Base-by-base conservation (phyloP, 2,329 filamentous ascomycete genomes). In the Fonsecaea pedrosoi region DNA sequence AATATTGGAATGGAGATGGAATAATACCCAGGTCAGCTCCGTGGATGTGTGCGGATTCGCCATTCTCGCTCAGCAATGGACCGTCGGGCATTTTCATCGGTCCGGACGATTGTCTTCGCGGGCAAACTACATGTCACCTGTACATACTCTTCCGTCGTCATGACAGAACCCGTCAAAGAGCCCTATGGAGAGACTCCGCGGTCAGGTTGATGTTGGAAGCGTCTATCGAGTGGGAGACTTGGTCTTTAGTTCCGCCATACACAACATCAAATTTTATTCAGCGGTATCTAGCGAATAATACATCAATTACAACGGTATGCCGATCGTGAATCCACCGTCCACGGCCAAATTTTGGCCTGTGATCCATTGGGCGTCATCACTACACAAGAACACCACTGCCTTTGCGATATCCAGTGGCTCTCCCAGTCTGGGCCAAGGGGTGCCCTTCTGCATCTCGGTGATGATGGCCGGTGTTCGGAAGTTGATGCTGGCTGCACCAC, bases 321-420 rank as follows among this genome's bases (percentile, higher is more conserved):
- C 62, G 10, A 64, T 53, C 10, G 59, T 62, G 53, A 79, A 83
- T 1, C 82, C 81, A 5, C 82, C 81, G 76, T 83, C 82, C 21
- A 83, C 80, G 4, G 80, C 75, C 58, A 82, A 63, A 18, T 75
- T 76, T 35, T 79, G 73, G 0, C 81, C 82, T 12, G 81, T 83
- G 30, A 83, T 73, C 77, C 78, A 83, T 38, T 71, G 73, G 2
- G 79, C 80, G 69, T 83, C 82, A 45, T 82, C 81, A 61, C 79
- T 82, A 1, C 80, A 80, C 60, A 84, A 69, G 66, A 81, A 81
- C 10, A 84, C 76, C 0, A 79, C 81, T 50, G 77, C 77, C 8
- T 75, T 71, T 0, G 78, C 77, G 58, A 80, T 73, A 57, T 80
- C 77, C 45, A 77, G 73, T 18, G 74, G 69, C 8, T 71, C 64